These are phyloP conservation scores for Candida vartiovaarae DNA, from an alignment of 805 yeast genomes.

Conservation along the genomic window DNA sequence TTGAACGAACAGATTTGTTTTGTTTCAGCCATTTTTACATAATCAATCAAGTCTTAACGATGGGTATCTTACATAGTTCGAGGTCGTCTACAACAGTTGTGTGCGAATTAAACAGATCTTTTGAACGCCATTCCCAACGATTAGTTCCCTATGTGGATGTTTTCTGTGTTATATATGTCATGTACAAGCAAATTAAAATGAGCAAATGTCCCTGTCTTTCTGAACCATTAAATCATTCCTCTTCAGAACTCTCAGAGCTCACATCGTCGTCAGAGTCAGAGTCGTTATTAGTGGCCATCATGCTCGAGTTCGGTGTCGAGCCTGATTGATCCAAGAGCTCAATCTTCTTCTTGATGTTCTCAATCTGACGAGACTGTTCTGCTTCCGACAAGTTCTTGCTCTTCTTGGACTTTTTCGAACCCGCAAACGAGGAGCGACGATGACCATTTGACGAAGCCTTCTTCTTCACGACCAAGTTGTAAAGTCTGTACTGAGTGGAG, in stretches of 20 bases:
- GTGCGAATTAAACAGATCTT: too few species aligned
- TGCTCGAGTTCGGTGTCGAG: slow-evolving; percentile 7
- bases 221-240: slow-evolving; percentile 38
- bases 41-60: too few species aligned
- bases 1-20: too few species aligned
- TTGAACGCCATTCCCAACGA: too few species aligned
- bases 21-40: too few species aligned
- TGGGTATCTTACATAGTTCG: too few species aligned
- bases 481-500: slow-evolving; percentile 71
- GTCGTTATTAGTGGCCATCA: slow-evolving; percentile 28
- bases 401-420: slow-evolving; percentile 34
- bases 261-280: slow-evolving; percentile 46
- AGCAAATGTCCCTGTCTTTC: neutral
- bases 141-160: neutral
- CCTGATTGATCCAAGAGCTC: slow-evolving; percentile 51
- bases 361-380: slow-evolving; percentile 62
- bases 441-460: slow-evolving; percentile 4
- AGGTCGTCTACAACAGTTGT: too few species aligned
- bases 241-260: slow-evolving; percentile 65
- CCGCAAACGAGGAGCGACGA: slow-evolving; percentile 2
- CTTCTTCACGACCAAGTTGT: slow-evolving; percentile 68
- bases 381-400: slow-evolving; percentile 55
- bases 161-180: neutral
- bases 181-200: neutral
- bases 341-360: slow-evolving; percentile 63